These are phyloP conservation scores for Linnemannia zychae DNA, from an alignment of 192 early-diverging fungal genomes.

Conservation along the genomic window DNA sequence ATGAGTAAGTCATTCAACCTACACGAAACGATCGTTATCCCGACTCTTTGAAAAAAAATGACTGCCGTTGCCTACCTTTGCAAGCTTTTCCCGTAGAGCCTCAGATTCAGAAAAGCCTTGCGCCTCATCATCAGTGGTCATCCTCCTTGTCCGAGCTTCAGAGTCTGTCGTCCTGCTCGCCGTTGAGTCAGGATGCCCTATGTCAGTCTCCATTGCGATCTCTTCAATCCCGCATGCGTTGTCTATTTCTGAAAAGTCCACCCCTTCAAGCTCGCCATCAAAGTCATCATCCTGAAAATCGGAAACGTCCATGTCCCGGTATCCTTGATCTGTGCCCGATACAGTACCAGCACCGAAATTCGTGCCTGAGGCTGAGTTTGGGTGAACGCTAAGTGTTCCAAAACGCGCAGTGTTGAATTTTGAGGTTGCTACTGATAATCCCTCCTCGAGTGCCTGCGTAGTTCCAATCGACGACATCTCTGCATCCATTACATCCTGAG, in stretches of 20 bases:
- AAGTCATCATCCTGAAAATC: conserved; percentile 18
- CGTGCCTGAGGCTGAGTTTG: background rate
- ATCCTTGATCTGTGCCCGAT: background rate
- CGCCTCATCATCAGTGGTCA: background rate
- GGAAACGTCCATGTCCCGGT: conserved; percentile 1
- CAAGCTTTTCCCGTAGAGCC: conserved; percentile 13
- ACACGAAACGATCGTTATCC: too few relatives aligned
- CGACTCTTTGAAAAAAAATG: too few relatives aligned
- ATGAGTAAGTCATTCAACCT: too few relatives aligned
- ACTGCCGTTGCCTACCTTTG: conserved; percentile 34
- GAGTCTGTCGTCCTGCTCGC: background rate
- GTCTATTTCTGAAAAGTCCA: conserved; percentile 4
- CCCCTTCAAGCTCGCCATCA: conserved; percentile 7
- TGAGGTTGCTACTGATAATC: conserved; percentile 31
- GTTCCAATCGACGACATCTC: conserved; percentile 9
- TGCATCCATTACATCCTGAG: background rate
- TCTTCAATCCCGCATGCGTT: conserved; percentile 12
- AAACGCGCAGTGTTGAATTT: conserved; percentile 44
- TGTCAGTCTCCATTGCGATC: conserved; percentile 7
- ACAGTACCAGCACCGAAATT: background rate
- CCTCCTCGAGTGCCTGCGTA: conserved; percentile 25
- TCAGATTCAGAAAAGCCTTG: conserved; percentile 7
- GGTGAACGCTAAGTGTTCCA: conserved; percentile 22
- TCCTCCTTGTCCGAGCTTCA: background rate
- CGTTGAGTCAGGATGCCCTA: background rate